Evolutionary conservation across 768 basidiomycete species (phyloP).

Genomic region (Pisolithus sp.): DNA sequence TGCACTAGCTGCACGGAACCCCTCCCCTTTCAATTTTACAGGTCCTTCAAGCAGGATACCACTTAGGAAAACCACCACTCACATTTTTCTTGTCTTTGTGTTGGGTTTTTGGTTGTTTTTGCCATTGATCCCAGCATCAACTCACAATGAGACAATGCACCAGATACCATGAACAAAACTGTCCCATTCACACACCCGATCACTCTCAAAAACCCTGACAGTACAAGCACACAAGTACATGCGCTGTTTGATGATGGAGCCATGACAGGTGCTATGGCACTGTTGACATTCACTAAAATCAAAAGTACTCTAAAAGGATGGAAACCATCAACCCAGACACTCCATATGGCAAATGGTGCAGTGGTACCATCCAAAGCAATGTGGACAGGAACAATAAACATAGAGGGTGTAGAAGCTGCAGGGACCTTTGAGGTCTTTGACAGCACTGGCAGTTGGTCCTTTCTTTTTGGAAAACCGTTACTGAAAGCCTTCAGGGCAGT

Average conservation of each 20-base stretch:
- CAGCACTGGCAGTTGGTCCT: constrained; percentile 21
- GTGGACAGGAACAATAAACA: constrained; percentile 2
- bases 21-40: no score
- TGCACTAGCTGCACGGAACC: no score
- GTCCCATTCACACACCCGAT: not conserved
- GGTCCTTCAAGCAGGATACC: no score
- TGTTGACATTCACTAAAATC: not conserved
- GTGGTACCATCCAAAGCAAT: constrained; percentile 1
- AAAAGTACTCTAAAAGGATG: not conserved
- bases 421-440: constrained; percentile 3
- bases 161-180: not conserved
- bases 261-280: not conserved
- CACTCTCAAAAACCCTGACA: not conserved
- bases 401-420: not conserved
- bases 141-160: no score
- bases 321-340: not conserved
- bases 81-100: no score
- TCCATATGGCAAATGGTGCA: constrained; percentile 30
- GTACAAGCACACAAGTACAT: not conserved
- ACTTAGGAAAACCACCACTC: no score
- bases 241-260: not conserved
- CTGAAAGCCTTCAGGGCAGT: constrained; percentile 15
- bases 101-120: no score
- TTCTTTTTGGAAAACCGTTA: constrained; percentile 25
- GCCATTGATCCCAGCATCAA: no score